phyloP scores from a whole-genome alignment of 495 filamentous ascomycete genomes.

The Aspergillus incahuasiensis region DNA sequence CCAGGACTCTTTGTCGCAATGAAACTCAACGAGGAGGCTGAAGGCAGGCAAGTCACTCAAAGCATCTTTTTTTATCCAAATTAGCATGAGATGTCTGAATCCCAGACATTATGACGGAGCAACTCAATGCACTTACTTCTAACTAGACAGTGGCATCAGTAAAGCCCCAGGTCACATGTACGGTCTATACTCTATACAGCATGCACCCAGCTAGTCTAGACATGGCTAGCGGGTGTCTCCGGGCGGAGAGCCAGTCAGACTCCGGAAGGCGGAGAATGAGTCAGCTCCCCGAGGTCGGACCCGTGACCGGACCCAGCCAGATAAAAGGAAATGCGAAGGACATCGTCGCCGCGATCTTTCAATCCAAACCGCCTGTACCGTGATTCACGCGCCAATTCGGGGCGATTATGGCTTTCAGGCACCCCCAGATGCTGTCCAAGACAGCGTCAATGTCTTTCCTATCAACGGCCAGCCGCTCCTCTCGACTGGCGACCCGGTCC shows the following conservation, averaged over 20 bases:
- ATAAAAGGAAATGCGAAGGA: conserved; percentile 27
- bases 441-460: conserved; percentile 35
- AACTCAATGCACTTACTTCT: not conserved
- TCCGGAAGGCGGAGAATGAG: conserved; percentile 15
- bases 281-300: conserved; percentile 41
- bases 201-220: conserved; percentile 3
- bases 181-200: too few species aligned
- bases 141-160: too few species aligned
- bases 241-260: not conserved
- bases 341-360: conserved; percentile 18
- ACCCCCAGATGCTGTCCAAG: conserved; percentile 38
- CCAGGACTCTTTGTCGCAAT: not conserved
- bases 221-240: conserved; percentile 9
- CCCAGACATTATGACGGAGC: not conserved
- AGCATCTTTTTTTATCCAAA: not conserved
- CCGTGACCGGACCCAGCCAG: conserved; percentile 18
- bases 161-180: not conserved
- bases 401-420: conserved; percentile 47
- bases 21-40: not conserved
- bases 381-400: conserved; percentile 9
- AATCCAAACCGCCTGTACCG: conserved; percentile 18
- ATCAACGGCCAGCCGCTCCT: conserved; percentile 28
- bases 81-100: not conserved
- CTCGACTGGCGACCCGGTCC: conserved; percentile 37
- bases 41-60: not conserved